phyloP scores from a whole-genome alignment of 306 rosid genomes.

The Trifolium fragiferum region DNA sequence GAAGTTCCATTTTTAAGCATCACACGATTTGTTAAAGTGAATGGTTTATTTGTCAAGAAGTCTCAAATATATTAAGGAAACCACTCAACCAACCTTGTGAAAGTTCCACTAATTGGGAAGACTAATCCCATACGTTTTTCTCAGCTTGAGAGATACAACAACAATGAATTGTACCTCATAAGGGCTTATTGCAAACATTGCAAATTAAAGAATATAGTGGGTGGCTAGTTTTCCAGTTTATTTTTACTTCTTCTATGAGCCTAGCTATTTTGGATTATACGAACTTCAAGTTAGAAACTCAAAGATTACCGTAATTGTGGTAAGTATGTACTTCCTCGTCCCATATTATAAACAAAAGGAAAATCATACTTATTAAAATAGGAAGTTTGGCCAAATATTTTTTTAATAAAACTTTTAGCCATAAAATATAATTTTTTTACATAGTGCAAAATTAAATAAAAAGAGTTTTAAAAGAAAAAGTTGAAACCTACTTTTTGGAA shows the following conservation, averaged over 20 bases:
- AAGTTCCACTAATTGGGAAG: not conserved
- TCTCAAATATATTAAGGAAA: not conserved
- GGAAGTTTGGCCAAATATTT: no score
- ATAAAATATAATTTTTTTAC: no score
- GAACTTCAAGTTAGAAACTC: not conserved
- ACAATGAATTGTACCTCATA: not conserved
- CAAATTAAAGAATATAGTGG: not conserved
- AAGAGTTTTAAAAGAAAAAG: no score
- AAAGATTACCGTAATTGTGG: not conserved
- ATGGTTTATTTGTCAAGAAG: not conserved
- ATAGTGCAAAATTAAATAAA: no score
- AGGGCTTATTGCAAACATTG: not conserved
- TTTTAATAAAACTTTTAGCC: no score
- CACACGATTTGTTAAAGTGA: not conserved
- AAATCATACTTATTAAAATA: no score
- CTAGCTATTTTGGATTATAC: not conserved
- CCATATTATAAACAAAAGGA: no score
- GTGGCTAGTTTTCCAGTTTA: not conserved
- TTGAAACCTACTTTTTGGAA: no score
- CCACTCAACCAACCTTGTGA: not conserved
- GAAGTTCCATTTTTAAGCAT: not conserved
- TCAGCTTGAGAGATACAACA: not conserved
- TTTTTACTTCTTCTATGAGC: not conserved
- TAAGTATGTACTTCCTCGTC: no score
- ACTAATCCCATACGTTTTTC: not conserved